Evolutionary conservation across 2,329 filamentous ascomycete species (phyloP).

Genomic region (Neofusicoccum ribis): DNA sequence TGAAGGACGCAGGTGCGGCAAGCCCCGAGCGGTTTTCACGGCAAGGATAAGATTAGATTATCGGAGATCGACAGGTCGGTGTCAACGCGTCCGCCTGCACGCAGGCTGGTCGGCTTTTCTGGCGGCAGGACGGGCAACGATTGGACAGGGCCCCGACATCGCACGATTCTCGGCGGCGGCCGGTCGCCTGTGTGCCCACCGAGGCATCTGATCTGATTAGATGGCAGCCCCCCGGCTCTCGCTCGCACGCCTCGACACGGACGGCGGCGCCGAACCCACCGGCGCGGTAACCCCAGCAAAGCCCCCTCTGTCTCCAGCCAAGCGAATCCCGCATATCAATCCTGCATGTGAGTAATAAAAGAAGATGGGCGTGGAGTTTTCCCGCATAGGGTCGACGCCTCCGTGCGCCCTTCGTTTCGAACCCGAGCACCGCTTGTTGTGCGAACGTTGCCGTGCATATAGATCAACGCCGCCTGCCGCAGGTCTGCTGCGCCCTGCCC

Average conservation of each 20-base stretch:
- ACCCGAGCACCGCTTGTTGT: background rate
- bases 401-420: no score
- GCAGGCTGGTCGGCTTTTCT: no score
- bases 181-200: background rate
- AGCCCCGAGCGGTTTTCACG: no score
- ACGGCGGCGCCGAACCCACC: background rate
- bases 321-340: background rate
- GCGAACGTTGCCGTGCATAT: background rate
- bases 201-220: slow-evolving; percentile 7
- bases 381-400: background rate
- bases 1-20: no score
- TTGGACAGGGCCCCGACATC: no score
- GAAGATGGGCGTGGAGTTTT: background rate
- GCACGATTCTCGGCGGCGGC: no score
- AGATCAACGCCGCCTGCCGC: background rate
- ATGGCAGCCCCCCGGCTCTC: background rate
- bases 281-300: background rate
- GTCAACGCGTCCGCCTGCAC: no score
- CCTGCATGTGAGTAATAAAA: background rate
- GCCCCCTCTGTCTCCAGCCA: background rate
- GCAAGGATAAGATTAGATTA: no score
- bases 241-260: background rate
- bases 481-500: background rate
- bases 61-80: no score
- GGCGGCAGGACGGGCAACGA: no score